Base-by-base conservation (phyloP, 2,329 filamentous ascomycete species). In the Phaeosphaeria sp. region DNA sequence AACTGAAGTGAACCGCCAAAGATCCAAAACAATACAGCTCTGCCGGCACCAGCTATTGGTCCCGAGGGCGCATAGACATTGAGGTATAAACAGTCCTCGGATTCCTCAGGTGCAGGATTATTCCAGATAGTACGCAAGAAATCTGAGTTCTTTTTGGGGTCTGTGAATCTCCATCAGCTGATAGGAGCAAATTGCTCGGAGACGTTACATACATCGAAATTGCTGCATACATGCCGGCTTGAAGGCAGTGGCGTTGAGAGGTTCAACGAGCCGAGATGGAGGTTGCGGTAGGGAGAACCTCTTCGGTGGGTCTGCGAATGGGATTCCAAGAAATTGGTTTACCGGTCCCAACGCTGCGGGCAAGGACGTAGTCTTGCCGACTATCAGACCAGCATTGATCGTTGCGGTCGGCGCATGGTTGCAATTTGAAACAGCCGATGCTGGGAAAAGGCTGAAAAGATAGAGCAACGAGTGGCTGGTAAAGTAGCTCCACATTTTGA, bases 61-160 rank as follows among this genome's bases (percentile, higher is more conserved):
- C 54, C 56, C 2, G 56, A 57, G 3, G 77, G 77, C 1, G 70
- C 73, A 25, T 72, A 73, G 0, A 80, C 71, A 57, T 80, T 78
- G 9, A 79, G 63, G 27, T 77, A 73, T 30, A 80, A 56, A 58
- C 78, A 81, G 54, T 80, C 76, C 52, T 81, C 77, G 9, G 65
- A 71, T 48, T 75, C 72, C 18, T 59, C 54, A 3, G 63, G 60
- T 11, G 65, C 50, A 21, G 62, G 68, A 15, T 67, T 66, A 23
- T 73, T 72, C 55, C 72, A 72, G 1, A 73, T 44, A 0, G 18
- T 39, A 33, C 62, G 46, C 1, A 60, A 64, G 1, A 70, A 55
- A 7, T 62, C 55, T 2, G 59, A 56, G n/a, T 41, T 58, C 30
- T 56, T 59, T 23, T 62, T 41, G 6, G 68, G 65, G 50, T 68